phyloP scores from a whole-genome alignment of 2,329 filamentous ascomycete species.

The Colletotrichum camelliae region DNA sequence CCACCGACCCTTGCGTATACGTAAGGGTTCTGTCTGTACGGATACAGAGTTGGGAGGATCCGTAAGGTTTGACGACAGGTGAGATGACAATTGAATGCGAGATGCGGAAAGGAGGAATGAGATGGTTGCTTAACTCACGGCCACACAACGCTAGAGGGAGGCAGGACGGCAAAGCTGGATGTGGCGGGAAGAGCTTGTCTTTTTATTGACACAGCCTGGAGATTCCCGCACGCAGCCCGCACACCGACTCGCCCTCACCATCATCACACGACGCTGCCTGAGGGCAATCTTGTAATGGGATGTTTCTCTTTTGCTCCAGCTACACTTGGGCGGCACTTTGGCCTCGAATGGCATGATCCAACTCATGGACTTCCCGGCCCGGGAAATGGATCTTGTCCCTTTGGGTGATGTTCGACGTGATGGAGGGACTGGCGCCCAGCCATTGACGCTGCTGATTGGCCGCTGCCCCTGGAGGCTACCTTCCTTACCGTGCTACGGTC shows the following conservation, averaged over 20 bases:
- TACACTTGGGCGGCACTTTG: not conserved
- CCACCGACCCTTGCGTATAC: not conserved
- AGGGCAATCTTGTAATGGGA: conserved; percentile 2
- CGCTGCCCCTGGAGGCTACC: not conserved
- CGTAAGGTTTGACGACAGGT: not conserved
- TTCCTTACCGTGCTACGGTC: not conserved
- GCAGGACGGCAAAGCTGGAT: not conserved
- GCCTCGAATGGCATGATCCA: not conserved
- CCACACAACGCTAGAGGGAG: not conserved
- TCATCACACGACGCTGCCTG: not conserved
- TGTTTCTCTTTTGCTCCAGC: not conserved
- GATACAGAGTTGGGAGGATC: not conserved
- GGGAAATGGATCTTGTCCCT: not conserved
- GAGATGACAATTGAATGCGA: conserved; percentile 3
- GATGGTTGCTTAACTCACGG: not conserved
- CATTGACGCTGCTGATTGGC: not conserved
- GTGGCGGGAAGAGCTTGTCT: not conserved
- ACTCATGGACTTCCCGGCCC: not conserved
- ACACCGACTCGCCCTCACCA: not conserved
- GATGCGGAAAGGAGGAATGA: not conserved
- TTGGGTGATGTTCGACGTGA: not conserved
- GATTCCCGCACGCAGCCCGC: not conserved
- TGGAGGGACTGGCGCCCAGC: not conserved
- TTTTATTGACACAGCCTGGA: not conserved
- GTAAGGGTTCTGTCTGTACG: not conserved